Evolutionary conservation across 1,139 yeast species (phyloP), one percentile per base, ranked within the genome.

Genomic region (Debaryomyces udenii): DNA sequence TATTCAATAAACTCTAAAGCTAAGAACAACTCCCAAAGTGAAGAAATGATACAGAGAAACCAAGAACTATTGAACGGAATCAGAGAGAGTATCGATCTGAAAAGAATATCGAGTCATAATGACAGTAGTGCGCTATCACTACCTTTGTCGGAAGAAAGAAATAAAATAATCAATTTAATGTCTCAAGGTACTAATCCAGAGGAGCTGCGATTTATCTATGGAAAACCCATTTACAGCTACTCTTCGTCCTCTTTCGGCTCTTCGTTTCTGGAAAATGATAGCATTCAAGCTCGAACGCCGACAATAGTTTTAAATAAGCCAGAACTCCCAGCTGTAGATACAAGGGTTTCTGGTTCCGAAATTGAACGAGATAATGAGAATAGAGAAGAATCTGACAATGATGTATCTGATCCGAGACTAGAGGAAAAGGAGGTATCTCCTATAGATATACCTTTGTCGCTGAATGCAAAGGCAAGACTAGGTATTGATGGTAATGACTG

Each of bases 21-120:
- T 3, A 49, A 49, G 13, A 41, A 52, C 11, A 36, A 36, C 3
- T 36, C 40, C 1, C 39, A 37, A 18, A 34, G 28, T 13, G 43
- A 28, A 9, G 52, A 46, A 22, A 16, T 43, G 6, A 24, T 49
- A 3, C 46, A 39, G 30, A 55, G 41, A 38, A 49, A 40, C 36
- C 49, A 42, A 17, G 46, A 37, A 4, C 40, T 49, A 18, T 46
- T 64, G 14, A 51, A 49, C 34, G 64, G 55, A 30, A 56, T 64
- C 28, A 48, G 68, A 41, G 64, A 60, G 23, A 55, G 66, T 29
- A 59, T 64, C 14, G 65, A 63, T 35, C 53, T 50, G 59, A 59
- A 59, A 40, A 41, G 60, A 23, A 22, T 35, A 16, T 38, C 35
- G 10, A 35, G 31, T 11, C 27, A 31, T 14, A 11, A 27, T 9